phyloP scores from a whole-genome alignment of 176 grass and related monocot genomes.

The Oryza coarctata region DNA sequence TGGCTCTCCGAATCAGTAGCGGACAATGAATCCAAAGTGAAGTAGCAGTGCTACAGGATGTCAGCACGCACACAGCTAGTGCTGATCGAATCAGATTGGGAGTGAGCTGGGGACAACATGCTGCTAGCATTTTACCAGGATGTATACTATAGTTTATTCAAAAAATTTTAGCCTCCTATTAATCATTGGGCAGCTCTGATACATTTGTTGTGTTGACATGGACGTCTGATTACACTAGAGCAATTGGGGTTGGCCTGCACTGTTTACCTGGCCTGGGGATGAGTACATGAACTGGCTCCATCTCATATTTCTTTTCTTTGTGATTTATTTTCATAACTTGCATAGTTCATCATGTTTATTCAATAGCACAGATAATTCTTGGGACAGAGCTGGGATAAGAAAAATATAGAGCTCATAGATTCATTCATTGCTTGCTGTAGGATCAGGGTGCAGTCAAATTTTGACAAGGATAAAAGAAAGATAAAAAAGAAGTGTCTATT shows the following conservation, averaged over 20 bases:
- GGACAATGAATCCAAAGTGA: constrained; percentile 14
- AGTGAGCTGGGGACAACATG: not conserved
- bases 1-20: not conserved
- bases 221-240: not conserved
- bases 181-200: not conserved
- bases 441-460: not conserved
- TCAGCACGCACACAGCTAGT: constrained; percentile 10
- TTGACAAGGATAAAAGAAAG: constrained; percentile 31
- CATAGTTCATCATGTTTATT: not conserved
- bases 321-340: not conserved
- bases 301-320: not conserved
- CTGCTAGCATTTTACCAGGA: constrained; percentile 19
- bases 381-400: too few relatives aligned
- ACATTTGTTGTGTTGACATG: not conserved
- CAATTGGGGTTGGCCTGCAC: not conserved
- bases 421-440: not conserved
- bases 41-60: constrained; percentile 4
- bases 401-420: not conserved
- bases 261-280: not conserved
- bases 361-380: not conserved
- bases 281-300: not conserved
- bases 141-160: not conserved
- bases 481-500: constrained; percentile 1
- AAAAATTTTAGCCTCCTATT: not conserved
- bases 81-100: constrained; percentile 34